phyloP scores from a whole-genome alignment of 345 rosid species.

The Brassica nigra region DNA sequence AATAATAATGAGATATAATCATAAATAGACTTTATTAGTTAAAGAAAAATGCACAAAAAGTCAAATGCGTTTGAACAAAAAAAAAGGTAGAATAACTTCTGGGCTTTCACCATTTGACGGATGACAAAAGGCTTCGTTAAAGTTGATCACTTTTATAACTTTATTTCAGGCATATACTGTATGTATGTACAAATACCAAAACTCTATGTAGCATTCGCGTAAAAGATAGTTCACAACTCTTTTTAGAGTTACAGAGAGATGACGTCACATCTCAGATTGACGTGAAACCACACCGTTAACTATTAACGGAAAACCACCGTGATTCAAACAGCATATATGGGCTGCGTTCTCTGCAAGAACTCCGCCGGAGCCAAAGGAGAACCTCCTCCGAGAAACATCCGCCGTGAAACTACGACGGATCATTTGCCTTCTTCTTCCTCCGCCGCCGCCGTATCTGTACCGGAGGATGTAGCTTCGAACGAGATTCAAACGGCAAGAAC shows the following conservation, averaged over 20 bases:
- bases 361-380: slow-evolving; percentile 32
- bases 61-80: background rate
- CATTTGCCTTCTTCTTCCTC: slow-evolving; percentile 37
- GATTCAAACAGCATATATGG: slow-evolving; percentile 47
- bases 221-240: background rate
- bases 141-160: background rate
- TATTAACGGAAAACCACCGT: slow-evolving; percentile 11
- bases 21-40: background rate
- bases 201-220: background rate
- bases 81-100: background rate
- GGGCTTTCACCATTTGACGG: background rate
- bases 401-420: slow-evolving; percentile 33
- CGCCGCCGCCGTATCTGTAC: slow-evolving; percentile 23
- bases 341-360: slow-evolving; percentile 60
- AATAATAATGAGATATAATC: background rate
- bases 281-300: slow-evolving; percentile 8
- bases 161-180: background rate
- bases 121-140: background rate
- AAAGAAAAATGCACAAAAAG: background rate
- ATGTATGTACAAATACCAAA: background rate
- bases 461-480: slow-evolving; percentile 27
- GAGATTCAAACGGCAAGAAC: slow-evolving; percentile 40
- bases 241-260: background rate
- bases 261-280: background rate
- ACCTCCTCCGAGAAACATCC: slow-evolving; percentile 32